Conservation (phyloP, 2,329 filamentous ascomycete genomes). For the Hypoxylon sp. region DNA sequence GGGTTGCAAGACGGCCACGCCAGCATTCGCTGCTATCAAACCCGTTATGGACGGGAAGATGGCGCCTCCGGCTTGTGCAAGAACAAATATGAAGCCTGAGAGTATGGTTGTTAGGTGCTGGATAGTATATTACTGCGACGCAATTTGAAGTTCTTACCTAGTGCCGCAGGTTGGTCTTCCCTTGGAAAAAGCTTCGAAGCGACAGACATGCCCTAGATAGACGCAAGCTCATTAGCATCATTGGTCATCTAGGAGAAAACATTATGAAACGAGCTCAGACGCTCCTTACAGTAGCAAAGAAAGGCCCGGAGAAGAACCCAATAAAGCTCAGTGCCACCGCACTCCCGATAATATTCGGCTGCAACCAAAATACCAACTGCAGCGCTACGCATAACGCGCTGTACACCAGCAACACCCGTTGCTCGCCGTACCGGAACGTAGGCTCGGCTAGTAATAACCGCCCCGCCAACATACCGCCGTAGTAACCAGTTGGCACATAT, state of each 20-base stretch:
- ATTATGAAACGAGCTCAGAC: not conserved
- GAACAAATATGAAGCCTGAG: constrained; percentile 62
- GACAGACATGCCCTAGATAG: constrained; percentile 62
- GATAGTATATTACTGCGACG: not conserved
- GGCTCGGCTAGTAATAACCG: constrained; percentile 70
- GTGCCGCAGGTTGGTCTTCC: constrained; percentile 61
- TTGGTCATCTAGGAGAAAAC: not conserved
- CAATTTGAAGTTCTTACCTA: constrained; percentile 54
- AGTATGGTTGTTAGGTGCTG: not conserved
- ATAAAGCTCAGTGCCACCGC: constrained; percentile 64
- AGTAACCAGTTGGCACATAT: constrained; percentile 72
- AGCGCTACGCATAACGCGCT: constrained; percentile 64
- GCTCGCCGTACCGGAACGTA: constrained; percentile 69
- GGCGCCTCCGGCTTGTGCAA: constrained; percentile 65
- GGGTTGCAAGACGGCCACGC: constrained; percentile 62
- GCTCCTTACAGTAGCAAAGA: constrained; percentile 64
- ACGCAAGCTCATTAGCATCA: not conserved
- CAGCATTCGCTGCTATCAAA: constrained; percentile 59
- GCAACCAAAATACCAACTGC: constrained; percentile 72
- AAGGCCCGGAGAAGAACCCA: constrained; percentile 67
- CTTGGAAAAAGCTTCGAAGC: constrained; percentile 63
- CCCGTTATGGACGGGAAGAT: constrained; percentile 66
- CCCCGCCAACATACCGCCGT: constrained; percentile 69
- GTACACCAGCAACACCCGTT: constrained; percentile 69
- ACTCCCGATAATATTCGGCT: constrained; percentile 72